These are phyloP conservation scores for Aschersonia sp. DNA, from an alignment of 2,329 filamentous ascomycete species.

Conservation along the genomic window DNA sequence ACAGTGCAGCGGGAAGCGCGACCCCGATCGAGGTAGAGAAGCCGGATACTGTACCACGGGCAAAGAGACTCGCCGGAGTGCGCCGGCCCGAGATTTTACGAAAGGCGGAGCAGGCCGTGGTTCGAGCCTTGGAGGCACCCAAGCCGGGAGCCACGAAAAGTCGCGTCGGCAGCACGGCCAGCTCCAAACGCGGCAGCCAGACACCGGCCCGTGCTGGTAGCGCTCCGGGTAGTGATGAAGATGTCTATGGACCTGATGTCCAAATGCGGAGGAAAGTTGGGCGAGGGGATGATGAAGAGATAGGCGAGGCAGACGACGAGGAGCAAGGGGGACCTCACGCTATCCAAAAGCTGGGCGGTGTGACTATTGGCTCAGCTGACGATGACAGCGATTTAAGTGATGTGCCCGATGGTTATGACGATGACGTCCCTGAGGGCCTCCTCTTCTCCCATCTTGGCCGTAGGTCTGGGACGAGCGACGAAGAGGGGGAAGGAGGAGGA, in stretches of 20 bases:
- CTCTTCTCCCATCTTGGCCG: conserved; percentile 34
- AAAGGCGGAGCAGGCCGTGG: conserved; percentile 44
- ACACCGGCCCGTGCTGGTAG: conserved; percentile 21
- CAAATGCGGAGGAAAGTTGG: conserved; percentile 21
- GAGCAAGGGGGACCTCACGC: not conserved
- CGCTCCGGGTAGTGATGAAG: conserved; percentile 23
- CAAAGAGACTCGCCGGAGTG: conserved; percentile 26
- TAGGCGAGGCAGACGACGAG: conserved; percentile 25
- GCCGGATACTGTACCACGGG: conserved; percentile 23
- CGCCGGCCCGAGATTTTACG: conserved; percentile 43
- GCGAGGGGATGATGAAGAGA: conserved; percentile 22
- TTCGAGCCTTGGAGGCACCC: conserved; percentile 32
- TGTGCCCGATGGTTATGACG: conserved; percentile 41
- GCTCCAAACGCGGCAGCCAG: conserved; percentile 28
- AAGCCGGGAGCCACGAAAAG: conserved; percentile 30
- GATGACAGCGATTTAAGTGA: conserved; percentile 59
- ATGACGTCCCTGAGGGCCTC: conserved; percentile 37
- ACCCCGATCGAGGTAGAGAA: conserved; percentile 25
- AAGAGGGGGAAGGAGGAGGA: conserved; percentile 20
- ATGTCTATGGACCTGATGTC: conserved; percentile 24
- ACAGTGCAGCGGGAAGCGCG: conserved; percentile 16
- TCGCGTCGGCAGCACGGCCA: conserved; percentile 34
- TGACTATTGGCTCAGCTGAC: conserved; percentile 37
- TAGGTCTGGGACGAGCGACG: conserved; percentile 17
- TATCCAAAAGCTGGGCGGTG: conserved; percentile 11